Base-by-base conservation (phyloP, 176 grass and related monocot species). In the Rhynchospora breviuscula region DNA sequence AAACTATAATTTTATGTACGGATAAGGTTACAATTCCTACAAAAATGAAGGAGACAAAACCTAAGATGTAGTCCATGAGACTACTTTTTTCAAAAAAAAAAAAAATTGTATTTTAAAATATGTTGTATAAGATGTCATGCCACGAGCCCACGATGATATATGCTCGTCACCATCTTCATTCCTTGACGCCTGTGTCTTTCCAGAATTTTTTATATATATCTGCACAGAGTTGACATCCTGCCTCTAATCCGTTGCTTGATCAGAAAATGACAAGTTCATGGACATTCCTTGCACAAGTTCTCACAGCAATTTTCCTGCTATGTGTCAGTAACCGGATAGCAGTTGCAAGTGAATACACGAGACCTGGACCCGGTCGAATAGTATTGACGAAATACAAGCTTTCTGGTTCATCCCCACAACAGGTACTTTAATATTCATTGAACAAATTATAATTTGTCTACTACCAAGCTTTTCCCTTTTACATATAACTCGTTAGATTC, bases 331-430 rank as follows among this genome's bases (percentile, higher is more conserved):
- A 29, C 8, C 8, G 17, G 7, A n/a, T 25, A 7, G 21, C 58
- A 3, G 66, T 9, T 18, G 78, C 67, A n/a, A 89, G 75, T 0
- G 94, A 89, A 67, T 92, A 87, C 3, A 83, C 81, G 18, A 90
- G 94, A 45, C 90, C 84, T 59, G 84, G 90, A n/a, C 85, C 92
- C 2, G 87, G 88, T 66, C 86, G 74, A 19, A 47, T 94, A 2
- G 31, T 94, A 31, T 29, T 59, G 1, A 65, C 63, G 12, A 0
- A n/a, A 51, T 85, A 90, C 68, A 71, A 68, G 45, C 74, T 89
- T 84, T 75, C 90, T 17, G 17, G 82, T 8, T 83, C 83, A 0
- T 89, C 88, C 83, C 88, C 94, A 19, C 94, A 94, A 78, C 94
- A 97, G 88, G 93, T 92, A 8, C 7, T 62, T 71, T 7, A 75